Conservation (phyloP, 192 early-diverging fungal species). For the Coemansia sp. region DNA sequence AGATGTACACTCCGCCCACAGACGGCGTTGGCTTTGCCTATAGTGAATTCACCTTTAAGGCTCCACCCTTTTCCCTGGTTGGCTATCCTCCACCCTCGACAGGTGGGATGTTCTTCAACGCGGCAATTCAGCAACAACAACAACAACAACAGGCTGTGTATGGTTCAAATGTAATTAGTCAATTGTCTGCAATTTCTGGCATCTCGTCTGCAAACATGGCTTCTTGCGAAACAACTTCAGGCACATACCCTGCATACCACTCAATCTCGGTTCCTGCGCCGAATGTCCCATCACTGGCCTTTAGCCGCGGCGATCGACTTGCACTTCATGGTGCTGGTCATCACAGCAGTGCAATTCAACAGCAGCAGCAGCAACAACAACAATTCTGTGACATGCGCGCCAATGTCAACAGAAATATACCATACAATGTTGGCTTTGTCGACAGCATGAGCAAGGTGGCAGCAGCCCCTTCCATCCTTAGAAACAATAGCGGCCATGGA, state of each 20-base stretch:
- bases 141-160: conserved; percentile 8
- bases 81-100: conserved; percentile 1
- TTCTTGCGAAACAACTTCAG: not conserved
- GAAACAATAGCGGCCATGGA: not conserved
- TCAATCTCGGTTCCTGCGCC: not conserved
- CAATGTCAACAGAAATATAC: conserved; percentile 1
- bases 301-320: conserved; percentile 6
- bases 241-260: not conserved
- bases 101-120: conserved; percentile 5
- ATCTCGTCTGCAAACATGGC: conserved; percentile 8
- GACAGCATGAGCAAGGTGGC: conserved; percentile 2
- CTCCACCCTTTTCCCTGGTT: conserved; percentile 14
- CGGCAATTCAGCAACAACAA: conserved; percentile 7
- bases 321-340: conserved; percentile 3
- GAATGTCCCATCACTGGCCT: not conserved
- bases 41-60: conserved; percentile 47
- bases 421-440: conserved; percentile 13
- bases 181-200: not conserved
- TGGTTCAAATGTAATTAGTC: conserved; percentile 13
- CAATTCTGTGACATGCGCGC: not conserved
- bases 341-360: conserved; percentile 2
- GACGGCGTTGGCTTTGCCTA: conserved; percentile 30
- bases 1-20: conserved; percentile 41
- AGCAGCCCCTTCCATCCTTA: not conserved
- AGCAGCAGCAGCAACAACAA: conserved; percentile 6